Base-by-base conservation (phyloP, 768 basidiomycete genomes). In the Podaxis carcinomalis region DNA sequence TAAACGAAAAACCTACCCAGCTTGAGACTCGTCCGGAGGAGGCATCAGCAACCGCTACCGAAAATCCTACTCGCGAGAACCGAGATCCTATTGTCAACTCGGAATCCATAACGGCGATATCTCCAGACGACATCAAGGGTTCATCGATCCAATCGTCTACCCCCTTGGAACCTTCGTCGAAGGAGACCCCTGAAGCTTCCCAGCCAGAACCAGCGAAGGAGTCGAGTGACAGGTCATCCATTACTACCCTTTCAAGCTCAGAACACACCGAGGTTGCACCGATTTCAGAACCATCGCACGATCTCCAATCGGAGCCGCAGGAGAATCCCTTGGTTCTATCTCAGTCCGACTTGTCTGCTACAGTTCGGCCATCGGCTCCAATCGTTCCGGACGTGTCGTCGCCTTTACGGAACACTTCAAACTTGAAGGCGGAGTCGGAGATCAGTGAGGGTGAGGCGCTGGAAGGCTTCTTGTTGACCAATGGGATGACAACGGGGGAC, bases 71-170 rank as follows among this genome's bases (percentile, higher is more conserved):
- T 16, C 55, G 16, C 14, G 55, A 40, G 42, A 37, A 49, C 14
- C 28, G 25, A 2, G 47, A 54, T 39, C 19, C 46, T 14, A 32
- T 47, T 5, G 35, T 37, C 28, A n/a, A 57, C 35, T 36, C 35
- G 23, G 13, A 64, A 68, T 16, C 39, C 61, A 14, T 19, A 56
- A 54, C 65, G n/a, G 70, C 73, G 0, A 73, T 72, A 59, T 68
- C 75, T 14, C 62, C 73, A 51, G 61, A 68, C 37, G 63, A 69
- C 2, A 14, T 7, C 21, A 23, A 37, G 23, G 28, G 23, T 9
- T 16, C 35, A 42, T 51, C 44, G 5, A 25, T 42, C 7, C 40
- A 32, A 32, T 32, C 28, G 19, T 35, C 19, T 16, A 36, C 23
- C 27, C 28, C 19, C 39, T 52, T 36, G 42, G 42, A 21, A 16